Conservation (phyloP, 176 grass and related monocot genomes). For the Rhynchospora breviuscula region DNA sequence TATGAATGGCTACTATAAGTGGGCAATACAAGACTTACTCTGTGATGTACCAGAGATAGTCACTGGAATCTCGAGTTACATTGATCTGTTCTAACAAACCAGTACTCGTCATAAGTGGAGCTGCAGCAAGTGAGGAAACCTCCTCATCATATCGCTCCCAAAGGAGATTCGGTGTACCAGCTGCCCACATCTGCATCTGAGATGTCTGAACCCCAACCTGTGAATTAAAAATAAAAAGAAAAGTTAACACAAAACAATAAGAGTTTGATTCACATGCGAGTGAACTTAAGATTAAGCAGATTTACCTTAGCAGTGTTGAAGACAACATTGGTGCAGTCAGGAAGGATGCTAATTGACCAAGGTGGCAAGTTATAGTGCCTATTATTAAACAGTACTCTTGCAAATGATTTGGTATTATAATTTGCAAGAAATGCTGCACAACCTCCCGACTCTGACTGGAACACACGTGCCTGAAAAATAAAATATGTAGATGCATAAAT, state of each 20-base stretch:
- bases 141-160: constrained; percentile 97
- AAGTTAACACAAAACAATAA: constrained; percentile 17
- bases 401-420: constrained; percentile 76
- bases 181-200: constrained; percentile 94
- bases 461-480: constrained; percentile 68
- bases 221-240: constrained; percentile 2
- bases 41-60: constrained; percentile 97
- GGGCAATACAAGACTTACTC: constrained; percentile 36
- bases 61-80: constrained; percentile 76
- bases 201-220: constrained; percentile 97
- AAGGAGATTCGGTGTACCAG: constrained; percentile 55
- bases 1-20: background rate
- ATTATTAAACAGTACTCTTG: constrained; percentile 76
- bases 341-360: constrained; percentile 99
- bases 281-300: constrained; percentile 1
- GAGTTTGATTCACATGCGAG: background rate
- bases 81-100: constrained; percentile 96
- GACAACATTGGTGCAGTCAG: constrained; percentile 90
- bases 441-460: constrained; percentile 51
- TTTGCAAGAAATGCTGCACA: constrained; percentile 93
- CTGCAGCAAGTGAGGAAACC: constrained; percentile 64
- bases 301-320: constrained; percentile 95
- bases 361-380: constrained; percentile 82
- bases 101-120: constrained; percentile 49
- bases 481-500: background rate